Conservation (phyloP, 768 basidiomycete genomes). For the Trametes sanguinea region DNA sequence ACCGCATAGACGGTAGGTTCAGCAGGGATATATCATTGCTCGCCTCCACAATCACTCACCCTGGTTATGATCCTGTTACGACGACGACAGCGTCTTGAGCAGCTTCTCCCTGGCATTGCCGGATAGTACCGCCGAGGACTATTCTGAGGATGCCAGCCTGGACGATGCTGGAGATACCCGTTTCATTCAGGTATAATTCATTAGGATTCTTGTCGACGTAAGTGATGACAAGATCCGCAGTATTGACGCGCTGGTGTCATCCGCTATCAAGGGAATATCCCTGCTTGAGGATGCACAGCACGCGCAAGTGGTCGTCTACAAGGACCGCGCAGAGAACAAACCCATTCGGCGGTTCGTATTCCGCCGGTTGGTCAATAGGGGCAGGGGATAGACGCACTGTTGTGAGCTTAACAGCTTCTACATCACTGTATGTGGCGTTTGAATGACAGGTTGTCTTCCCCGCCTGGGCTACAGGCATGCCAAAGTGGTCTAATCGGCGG, state of each 20-base stretch:
- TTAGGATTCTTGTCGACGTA: background rate
- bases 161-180: background rate
- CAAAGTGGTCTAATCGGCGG: slow-evolving; percentile 7
- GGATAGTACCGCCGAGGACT: slow-evolving; percentile 1
- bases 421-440: slow-evolving; percentile 19
- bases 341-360: slow-evolving; percentile 1
- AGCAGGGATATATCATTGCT: background rate
- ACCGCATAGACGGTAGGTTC: slow-evolving; percentile 15
- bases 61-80: slow-evolving; percentile 16
- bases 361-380: slow-evolving; percentile 6
- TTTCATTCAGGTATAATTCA: slow-evolving; percentile 1
- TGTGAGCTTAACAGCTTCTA: slow-evolving; percentile 14
- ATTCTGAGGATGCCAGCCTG: background rate
- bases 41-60: slow-evolving; percentile 22
- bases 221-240: slow-evolving; percentile 9
- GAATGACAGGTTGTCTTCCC: slow-evolving; percentile 18
- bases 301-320: background rate
- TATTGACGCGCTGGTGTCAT: slow-evolving; percentile 8
- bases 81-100: slow-evolving; percentile 6
- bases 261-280: background rate
- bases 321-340: background rate
- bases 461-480: slow-evolving; percentile 5
- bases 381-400: slow-evolving; percentile 10
- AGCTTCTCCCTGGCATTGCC: background rate
- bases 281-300: background rate